These are phyloP conservation scores for Earliella scabrosa DNA, from an alignment of 1,284 basidiomycete species.

Conservation along the genomic window DNA sequence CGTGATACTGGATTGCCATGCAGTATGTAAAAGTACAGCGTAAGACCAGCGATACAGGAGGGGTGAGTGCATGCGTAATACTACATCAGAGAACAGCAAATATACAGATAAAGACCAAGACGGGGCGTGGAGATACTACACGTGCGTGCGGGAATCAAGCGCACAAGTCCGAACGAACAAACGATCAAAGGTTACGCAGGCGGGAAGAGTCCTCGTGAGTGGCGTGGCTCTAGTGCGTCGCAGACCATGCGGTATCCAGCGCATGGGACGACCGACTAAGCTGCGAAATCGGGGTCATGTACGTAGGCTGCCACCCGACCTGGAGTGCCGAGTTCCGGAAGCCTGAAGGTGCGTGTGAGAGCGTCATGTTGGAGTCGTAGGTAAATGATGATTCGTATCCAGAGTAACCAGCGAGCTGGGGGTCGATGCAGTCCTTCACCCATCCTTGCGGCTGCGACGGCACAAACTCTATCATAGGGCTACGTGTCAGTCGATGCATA, in stretches of 20 bases:
- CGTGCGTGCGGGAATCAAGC: not conserved
- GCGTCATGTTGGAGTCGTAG: not conserved
- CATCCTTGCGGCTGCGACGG: not conserved
- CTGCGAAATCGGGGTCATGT: not conserved
- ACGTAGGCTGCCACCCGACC: not conserved
- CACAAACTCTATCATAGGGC: not conserved
- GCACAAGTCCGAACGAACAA: constrained; percentile 9
- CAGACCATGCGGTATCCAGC: not conserved
- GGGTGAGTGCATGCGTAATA: not conserved
- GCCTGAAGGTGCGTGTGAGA: not conserved
- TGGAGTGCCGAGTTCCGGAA: not conserved
- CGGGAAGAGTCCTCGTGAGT: not conserved
- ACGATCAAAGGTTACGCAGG: not conserved
- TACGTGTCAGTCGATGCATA: not conserved
- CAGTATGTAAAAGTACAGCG: not conserved
- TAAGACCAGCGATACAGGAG: constrained; percentile 3
- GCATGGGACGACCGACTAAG: not conserved
- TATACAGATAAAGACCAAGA: not conserved
- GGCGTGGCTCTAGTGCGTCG: not conserved
- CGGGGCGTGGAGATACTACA: not conserved
- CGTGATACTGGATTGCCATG: not conserved
- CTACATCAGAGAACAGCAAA: not conserved
- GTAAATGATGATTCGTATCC: not conserved
- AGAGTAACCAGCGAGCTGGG: not conserved
- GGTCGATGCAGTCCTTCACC: not conserved